A percentile compares a stretch with the other conserved stretches of the same genome.
Conservation (phyloP, 148 eudicot species). For the Rheum nobile region DNA sequence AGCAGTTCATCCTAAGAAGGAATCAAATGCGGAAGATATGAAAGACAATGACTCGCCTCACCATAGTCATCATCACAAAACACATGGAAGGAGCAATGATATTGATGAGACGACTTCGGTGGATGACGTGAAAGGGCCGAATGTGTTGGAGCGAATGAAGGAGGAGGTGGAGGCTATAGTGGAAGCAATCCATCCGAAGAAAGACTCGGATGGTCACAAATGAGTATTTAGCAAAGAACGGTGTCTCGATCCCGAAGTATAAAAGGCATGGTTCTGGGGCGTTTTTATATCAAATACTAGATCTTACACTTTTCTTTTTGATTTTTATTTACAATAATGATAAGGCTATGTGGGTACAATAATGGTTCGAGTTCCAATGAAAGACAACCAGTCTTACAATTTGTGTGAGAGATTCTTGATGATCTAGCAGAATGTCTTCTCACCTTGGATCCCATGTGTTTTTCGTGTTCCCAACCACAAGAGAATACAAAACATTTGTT, state of each 20-base stretch:
- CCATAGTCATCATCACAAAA: slow-evolving; percentile 50
- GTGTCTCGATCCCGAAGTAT: neutral
- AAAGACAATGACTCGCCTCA: slow-evolving; percentile 26
- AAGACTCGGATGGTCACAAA: slow-evolving; percentile 21
- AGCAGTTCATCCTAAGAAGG: slow-evolving; percentile 51
- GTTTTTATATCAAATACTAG: neutral
- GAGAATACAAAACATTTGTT: too few species aligned
- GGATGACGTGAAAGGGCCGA: slow-evolving; percentile 64
- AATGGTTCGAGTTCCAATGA: too few species aligned
- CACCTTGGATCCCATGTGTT: too few species aligned
- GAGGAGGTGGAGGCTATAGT: slow-evolving; percentile 82
- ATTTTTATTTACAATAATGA: neutral
- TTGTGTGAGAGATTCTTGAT: too few species aligned
- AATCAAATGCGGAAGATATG: slow-evolving; percentile 5
- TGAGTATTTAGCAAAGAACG: neutral
- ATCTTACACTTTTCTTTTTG: neutral
- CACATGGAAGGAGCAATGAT: slow-evolving; percentile 72
- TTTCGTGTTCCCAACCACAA: too few species aligned
- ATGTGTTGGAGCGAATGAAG: slow-evolving; percentile 53
- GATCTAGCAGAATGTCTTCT: too few species aligned
- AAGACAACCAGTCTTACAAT: too few species aligned
- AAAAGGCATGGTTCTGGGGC: neutral
- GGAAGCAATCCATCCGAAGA: slow-evolving; percentile 51
- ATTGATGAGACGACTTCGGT: slow-evolving; percentile 58
- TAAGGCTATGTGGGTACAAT: neutral